Evolutionary conservation across 257 asterid species (phyloP).

Genomic region (Gentiana macrophylla): DNA sequence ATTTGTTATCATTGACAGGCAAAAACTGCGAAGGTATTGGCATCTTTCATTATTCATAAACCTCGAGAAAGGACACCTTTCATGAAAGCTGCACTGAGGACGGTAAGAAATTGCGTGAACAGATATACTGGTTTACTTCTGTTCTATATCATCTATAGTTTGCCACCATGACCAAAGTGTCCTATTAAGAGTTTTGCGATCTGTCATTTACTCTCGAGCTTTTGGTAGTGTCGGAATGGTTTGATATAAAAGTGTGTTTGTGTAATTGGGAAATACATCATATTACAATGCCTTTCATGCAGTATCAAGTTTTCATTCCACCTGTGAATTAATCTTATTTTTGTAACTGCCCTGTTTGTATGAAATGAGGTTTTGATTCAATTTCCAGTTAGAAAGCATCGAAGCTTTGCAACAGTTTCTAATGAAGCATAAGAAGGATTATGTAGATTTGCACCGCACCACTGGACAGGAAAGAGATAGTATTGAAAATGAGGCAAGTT

Average conservation of each 20-base stretch:
- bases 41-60: conserved; percentile 80
- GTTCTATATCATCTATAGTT: background rate
- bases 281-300: background rate
- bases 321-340: background rate
- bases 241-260: too few relatives aligned
- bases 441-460: conserved; percentile 75
- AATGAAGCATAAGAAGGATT: conserved; percentile 87
- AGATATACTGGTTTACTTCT: background rate
- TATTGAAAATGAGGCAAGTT: conserved; percentile 87
- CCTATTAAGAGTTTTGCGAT: too few relatives aligned
- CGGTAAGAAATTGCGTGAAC: conserved; percentile 31
- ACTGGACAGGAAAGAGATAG: conserved; percentile 88
- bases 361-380: conserved; percentile 2
- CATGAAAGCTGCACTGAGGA: conserved; percentile 70
- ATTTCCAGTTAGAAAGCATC: conserved; percentile 63
- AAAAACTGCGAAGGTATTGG: conserved; percentile 70
- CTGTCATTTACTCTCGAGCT: too few relatives aligned
- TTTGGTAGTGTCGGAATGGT: too few relatives aligned
- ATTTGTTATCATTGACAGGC: conserved; percentile 37
- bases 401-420: conserved; percentile 70
- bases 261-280: too few relatives aligned
- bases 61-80: conserved; percentile 55
- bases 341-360: background rate
- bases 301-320: background rate
- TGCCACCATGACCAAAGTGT: too few relatives aligned